These are phyloP conservation scores for Bisporella sp. DNA, from an alignment of 2,329 filamentous ascomycete species.

Conservation along the genomic window DNA sequence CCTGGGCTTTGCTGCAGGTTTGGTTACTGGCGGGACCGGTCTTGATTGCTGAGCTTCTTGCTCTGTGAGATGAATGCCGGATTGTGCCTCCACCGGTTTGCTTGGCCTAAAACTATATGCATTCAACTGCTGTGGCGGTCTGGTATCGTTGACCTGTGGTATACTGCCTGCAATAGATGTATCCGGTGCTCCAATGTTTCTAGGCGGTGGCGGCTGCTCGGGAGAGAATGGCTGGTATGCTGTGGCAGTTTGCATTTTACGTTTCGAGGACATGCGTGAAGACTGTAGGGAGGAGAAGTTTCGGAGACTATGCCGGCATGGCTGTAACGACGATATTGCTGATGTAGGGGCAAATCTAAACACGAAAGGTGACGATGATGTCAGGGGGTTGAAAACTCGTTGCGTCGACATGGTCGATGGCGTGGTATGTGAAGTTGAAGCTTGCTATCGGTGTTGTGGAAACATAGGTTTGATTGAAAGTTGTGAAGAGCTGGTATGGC, in stretches of 20 bases:
- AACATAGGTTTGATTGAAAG: too few relatives aligned
- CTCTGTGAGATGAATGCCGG: conserved; percentile 47
- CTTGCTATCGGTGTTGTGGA: too few relatives aligned
- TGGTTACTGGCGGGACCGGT: conserved; percentile 32
- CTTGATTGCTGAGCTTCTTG: conserved; percentile 61
- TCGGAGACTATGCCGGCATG: conserved; percentile 34
- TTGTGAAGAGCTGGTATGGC: too few relatives aligned
- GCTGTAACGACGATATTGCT: conserved; percentile 27
- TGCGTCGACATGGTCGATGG: conserved; percentile 22
- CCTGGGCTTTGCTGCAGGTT: conserved; percentile 41
- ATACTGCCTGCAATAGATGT: conserved; percentile 50
- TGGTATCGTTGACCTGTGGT: conserved; percentile 36
- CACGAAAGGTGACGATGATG: conserved; percentile 22
- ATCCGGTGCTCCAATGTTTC: conserved; percentile 50
- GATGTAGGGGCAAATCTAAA: conserved; percentile 22
- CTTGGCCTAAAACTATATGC: conserved; percentile 22
- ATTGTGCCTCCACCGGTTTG: conserved; percentile 20
- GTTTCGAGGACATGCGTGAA: conserved; percentile 41
- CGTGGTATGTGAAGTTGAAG: too few relatives aligned
- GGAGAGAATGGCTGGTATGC: conserved; percentile 55
- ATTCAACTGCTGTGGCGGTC: conserved; percentile 34
- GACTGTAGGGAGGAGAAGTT: conserved; percentile 39
- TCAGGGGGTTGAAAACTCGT: conserved; percentile 23
- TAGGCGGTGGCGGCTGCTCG: conserved; percentile 43
- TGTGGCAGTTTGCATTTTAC: conserved; percentile 58